phyloP scores from a whole-genome alignment of 257 asterid species.

The Solanum neorickii region DNA sequence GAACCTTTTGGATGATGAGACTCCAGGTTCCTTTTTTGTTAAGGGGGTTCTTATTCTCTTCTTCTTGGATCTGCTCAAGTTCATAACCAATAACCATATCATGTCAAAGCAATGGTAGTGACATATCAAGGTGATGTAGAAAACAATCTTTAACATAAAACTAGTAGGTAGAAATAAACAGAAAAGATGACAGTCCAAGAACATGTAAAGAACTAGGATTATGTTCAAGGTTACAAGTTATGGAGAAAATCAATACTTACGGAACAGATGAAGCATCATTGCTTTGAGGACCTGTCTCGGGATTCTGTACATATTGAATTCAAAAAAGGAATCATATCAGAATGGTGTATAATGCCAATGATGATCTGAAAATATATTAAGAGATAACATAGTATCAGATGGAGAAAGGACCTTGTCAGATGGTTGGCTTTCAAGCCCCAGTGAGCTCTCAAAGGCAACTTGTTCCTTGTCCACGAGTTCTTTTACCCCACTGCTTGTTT shows the following conservation, averaged over 20 bases:
- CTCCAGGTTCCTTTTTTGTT: background rate
- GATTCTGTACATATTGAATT: background rate
- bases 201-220: background rate
- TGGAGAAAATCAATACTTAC: background rate
- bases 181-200: background rate
- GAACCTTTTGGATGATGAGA: background rate
- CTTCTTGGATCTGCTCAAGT: background rate
- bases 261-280: background rate
- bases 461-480: background rate
- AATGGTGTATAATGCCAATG: background rate
- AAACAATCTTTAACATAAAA: background rate
- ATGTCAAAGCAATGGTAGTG: background rate
- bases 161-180: background rate
- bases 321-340: background rate
- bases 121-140: background rate
- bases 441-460: background rate
- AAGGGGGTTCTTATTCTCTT: background rate
- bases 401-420: background rate
- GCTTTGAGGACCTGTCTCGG: background rate
- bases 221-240: background rate
- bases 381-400: background rate
- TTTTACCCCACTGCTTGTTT: background rate
- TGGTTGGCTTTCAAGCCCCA: background rate
- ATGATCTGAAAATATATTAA: background rate
- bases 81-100: background rate